These are phyloP conservation scores for Colletotrichum limetticola DNA, from an alignment of 2,329 filamentous ascomycete species.

Conservation along the genomic window DNA sequence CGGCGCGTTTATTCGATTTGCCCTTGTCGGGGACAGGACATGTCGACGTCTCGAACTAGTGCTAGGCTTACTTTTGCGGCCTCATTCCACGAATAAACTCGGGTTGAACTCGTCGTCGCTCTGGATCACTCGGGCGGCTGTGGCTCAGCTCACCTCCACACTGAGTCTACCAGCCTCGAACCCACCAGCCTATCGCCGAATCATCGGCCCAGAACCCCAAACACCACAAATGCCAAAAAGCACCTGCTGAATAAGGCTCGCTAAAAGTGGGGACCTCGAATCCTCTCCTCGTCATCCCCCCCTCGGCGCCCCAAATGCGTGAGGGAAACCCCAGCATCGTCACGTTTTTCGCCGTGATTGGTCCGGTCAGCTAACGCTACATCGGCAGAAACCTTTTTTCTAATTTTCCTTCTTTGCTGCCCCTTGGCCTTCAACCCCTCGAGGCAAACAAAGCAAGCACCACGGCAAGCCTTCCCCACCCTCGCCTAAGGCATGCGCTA, in stretches of 20 bases:
- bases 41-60: neutral
- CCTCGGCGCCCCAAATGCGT: slow-evolving; percentile 4
- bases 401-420: slow-evolving; percentile 22
- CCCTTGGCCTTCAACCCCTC: slow-evolving; percentile 35
- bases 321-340: slow-evolving; percentile 10
- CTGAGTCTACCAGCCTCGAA: neutral
- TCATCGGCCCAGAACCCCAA: neutral
- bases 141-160: neutral
- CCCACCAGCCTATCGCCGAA: neutral
- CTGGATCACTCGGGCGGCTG: slow-evolving; percentile 11
- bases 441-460: slow-evolving; percentile 21
- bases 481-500: slow-evolving; percentile 14
- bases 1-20: slow-evolving; percentile 6
- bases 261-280: slow-evolving; percentile 14
- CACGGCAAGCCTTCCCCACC: slow-evolving; percentile 26
- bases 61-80: neutral
- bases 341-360: slow-evolving; percentile 23
- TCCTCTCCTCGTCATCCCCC: slow-evolving; percentile 26
- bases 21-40: neutral
- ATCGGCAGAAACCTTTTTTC: slow-evolving; percentile 33
- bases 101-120: neutral
- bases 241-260: slow-evolving; percentile 29
- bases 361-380: slow-evolving; percentile 20
- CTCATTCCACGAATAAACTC: too few relatives aligned
- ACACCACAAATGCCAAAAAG: neutral